Evolutionary conservation across 495 filamentous ascomycete genomes (phyloP).

Genomic region (Penicillium pulvis): DNA sequence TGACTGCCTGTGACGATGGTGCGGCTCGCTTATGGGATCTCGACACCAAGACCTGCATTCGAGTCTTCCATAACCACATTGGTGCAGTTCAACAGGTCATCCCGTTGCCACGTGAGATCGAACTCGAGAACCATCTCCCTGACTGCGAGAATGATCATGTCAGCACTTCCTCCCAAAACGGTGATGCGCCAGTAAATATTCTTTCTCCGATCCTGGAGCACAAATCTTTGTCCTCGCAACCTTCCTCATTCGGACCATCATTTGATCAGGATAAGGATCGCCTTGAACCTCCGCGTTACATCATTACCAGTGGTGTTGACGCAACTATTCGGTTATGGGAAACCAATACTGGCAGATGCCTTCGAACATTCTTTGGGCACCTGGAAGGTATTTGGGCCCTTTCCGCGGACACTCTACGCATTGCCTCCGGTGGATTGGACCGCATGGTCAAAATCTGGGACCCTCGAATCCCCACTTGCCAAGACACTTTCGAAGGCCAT

Average conservation of each 20-base stretch:
- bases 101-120: constrained; percentile 79
- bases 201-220: constrained; percentile 31
- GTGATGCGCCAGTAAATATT: constrained; percentile 24
- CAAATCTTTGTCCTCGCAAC: constrained; percentile 41
- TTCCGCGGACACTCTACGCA: constrained; percentile 84
- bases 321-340: constrained; percentile 94
- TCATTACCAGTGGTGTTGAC: constrained; percentile 89
- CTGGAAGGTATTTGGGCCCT: constrained; percentile 95
- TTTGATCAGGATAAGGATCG: constrained; percentile 60
- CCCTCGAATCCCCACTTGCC: constrained; percentile 83
- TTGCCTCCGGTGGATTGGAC: constrained; percentile 89
- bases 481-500: constrained; percentile 88
- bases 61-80: constrained; percentile 88
- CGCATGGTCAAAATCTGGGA: constrained; percentile 98
- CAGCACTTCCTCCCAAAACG: constrained; percentile 40
- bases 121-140: constrained; percentile 68
- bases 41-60: constrained; percentile 74
- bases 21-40: constrained; percentile 93
- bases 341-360: constrained; percentile 73
- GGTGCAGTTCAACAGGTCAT: constrained; percentile 93
- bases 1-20: constrained; percentile 92
- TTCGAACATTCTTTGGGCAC: constrained; percentile 94
- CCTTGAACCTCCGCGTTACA: constrained; percentile 78
- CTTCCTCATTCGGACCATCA: constrained; percentile 52
- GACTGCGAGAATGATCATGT: constrained; percentile 59